Percentiles rank a stretch among this genome's conserved stretches.
Evolutionary conservation across 495 filamentous ascomycete genomes (phyloP).

Genomic region (Cercophora samala): DNA sequence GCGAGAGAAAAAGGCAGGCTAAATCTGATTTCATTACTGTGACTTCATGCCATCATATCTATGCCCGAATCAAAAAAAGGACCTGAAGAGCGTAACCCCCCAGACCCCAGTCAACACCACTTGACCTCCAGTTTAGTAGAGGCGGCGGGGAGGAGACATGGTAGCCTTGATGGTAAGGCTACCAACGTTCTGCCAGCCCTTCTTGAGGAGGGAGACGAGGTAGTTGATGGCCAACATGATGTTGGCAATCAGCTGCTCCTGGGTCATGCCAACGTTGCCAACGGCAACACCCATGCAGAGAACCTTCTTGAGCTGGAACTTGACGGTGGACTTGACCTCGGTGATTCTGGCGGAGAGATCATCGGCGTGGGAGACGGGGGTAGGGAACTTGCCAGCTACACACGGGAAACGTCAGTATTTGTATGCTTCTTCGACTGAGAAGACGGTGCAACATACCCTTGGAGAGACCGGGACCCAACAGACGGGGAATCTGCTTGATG

Average conservation of each 20-base stretch:
- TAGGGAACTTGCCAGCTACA: conserved; percentile 93
- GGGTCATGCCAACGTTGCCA: conserved; percentile 94
- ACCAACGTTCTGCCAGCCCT: conserved; percentile 99
- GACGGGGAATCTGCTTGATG: conserved; percentile 99
- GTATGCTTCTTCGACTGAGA: neutral
- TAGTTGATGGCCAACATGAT: conserved; percentile 98
- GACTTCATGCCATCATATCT: conserved; percentile 8
- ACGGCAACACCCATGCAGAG: conserved; percentile 98
- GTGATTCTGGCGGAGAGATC: conserved; percentile 89
- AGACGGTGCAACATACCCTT: conserved; percentile 54
- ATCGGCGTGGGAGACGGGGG: conserved; percentile 91
- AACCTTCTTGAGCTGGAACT: conserved; percentile 99
- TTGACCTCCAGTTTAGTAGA: conserved; percentile 6
- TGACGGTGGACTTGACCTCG: conserved; percentile 99
- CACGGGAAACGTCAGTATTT: conserved; percentile 36
- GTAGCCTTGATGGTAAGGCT: conserved; percentile 98
- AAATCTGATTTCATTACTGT: conserved; percentile 10
- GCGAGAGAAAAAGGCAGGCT: neutral
- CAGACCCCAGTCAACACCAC: conserved; percentile 1
- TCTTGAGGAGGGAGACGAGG: conserved; percentile 97
- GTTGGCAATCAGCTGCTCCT: conserved; percentile 94
- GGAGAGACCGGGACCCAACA: conserved; percentile 95
- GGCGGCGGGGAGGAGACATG: conserved; percentile 76
- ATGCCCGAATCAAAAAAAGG: neutral
- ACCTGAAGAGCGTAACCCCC: neutral